A percentile compares a stretch with the other conserved stretches of the same genome.
These are phyloP conservation scores for Canavalia gladiata DNA, from an alignment of 306 rosid species.

Conservation along the genomic window DNA sequence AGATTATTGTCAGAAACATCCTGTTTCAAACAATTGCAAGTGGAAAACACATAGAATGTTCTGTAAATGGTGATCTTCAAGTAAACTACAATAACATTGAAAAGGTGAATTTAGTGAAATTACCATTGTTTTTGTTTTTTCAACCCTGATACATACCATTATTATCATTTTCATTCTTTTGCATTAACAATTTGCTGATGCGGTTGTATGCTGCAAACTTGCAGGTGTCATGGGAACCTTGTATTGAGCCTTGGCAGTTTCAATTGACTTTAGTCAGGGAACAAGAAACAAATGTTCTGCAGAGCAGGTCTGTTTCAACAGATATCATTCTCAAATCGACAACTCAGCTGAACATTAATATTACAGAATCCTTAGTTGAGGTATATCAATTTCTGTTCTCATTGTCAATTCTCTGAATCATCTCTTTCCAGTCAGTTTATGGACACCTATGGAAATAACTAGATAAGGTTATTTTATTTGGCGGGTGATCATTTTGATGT, in stretches of 20 bases:
- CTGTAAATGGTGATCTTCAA: constrained; percentile 66
- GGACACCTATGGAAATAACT: constrained; percentile 28
- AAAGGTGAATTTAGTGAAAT: constrained; percentile 63
- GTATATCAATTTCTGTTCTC: constrained; percentile 51
- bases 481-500: constrained; percentile 20
- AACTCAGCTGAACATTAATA: constrained; percentile 76
- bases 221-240: constrained; percentile 96
- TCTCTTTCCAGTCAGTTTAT: background rate
- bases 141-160: background rate
- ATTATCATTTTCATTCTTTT: background rate
- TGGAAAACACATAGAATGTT: constrained; percentile 65
- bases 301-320: constrained; percentile 71
- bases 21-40: constrained; percentile 58
- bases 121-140: background rate
- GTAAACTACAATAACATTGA: constrained; percentile 86
- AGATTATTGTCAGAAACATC: constrained; percentile 70
- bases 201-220: constrained; percentile 46
- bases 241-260: constrained; percentile 93
- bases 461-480: constrained; percentile 27
- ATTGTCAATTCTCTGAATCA: too few species aligned
- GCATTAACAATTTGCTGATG: constrained; percentile 44
- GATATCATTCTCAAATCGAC: constrained; percentile 71
- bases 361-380: constrained; percentile 90
- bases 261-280: constrained; percentile 64
- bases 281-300: constrained; percentile 68